phyloP scores from a whole-genome alignment of 2,329 filamentous ascomycete genomes.

The Sporothrix pallida region DNA sequence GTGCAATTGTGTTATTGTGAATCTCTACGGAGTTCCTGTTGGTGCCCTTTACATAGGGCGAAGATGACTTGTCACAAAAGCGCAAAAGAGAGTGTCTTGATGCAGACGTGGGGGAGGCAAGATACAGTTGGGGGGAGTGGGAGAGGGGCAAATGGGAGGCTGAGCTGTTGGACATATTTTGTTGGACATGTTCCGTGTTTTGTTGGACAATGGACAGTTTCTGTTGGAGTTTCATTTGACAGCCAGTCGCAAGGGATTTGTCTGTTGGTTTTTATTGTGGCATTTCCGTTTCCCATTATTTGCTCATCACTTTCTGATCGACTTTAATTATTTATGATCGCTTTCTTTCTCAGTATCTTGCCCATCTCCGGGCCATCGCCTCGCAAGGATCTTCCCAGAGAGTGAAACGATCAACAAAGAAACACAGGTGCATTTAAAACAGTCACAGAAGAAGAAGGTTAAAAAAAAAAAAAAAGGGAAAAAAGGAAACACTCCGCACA shows the following conservation, averaged over 20 bases:
- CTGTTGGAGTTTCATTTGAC: not conserved
- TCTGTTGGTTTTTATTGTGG: not conserved
- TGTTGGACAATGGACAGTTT: not conserved
- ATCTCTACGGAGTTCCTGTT: no score
- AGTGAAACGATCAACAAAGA: not conserved
- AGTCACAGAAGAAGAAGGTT: not conserved
- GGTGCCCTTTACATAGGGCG: not conserved
- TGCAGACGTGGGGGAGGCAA: not conserved
- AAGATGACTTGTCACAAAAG: constrained; percentile 3
- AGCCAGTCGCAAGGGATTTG: not conserved
- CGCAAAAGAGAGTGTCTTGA: not conserved
- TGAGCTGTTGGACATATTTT: not conserved
- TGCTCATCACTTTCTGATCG: not conserved
- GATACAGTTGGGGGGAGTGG: not conserved
- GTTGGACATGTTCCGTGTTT: not conserved
- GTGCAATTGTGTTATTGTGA: no score
- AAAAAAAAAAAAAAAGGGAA: not conserved
- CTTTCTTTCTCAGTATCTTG: not conserved
- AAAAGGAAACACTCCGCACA: not conserved
- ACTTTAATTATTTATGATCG: no score
- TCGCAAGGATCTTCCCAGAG: not conserved
- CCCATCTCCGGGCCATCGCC: not conserved
- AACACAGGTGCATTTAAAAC: not conserved
- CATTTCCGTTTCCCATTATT: not conserved
- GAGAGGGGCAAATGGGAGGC: not conserved